These are phyloP conservation scores for Phytopythium aichiense DNA, from an alignment of 352 stramenopile species.

Conservation along the genomic window DNA sequence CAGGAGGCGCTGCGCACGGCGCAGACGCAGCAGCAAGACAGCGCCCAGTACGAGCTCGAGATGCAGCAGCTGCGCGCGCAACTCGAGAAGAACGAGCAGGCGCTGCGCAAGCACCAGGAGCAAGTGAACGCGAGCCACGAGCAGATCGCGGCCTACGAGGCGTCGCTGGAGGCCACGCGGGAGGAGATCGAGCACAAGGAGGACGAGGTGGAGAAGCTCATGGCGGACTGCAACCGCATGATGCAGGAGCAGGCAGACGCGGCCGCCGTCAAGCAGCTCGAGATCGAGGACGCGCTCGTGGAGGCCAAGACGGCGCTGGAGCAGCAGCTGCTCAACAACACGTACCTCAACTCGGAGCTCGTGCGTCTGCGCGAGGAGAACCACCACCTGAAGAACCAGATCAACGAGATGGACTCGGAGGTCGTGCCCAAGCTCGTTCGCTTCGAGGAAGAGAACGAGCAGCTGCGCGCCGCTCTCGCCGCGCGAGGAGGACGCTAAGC, in stretches of 20 bases:
- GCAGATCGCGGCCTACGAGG: conserved; percentile 66
- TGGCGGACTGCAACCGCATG: conserved; percentile 83
- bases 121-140: conserved; percentile 60
- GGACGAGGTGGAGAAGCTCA: conserved; percentile 75
- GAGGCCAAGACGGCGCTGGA: conserved; percentile 84
- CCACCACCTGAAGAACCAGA: conserved; percentile 84
- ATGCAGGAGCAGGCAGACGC: conserved; percentile 80
- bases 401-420: conserved; percentile 82
- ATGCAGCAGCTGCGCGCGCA: conserved; percentile 66
- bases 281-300: conserved; percentile 79
- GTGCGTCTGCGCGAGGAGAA: conserved; percentile 79
- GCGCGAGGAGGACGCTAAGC: conserved; percentile 4
- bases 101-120: conserved; percentile 66
- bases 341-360: conserved; percentile 77
- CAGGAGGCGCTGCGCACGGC: conserved; percentile 63
- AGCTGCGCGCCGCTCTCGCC: conserved; percentile 34
- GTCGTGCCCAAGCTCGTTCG: conserved; percentile 75
- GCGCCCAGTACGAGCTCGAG: conserved; percentile 59
- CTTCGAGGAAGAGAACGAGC: conserved; percentile 84
- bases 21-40: conserved; percentile 44
- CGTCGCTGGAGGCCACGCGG: conserved; percentile 57
- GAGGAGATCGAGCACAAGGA: conserved; percentile 68
- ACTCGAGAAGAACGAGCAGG: conserved; percentile 64
- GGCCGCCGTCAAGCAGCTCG: conserved; percentile 73
- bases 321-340: conserved; percentile 84